Conservation (phyloP, 176 grass and related monocot species). For the Stipa capillata region DNA sequence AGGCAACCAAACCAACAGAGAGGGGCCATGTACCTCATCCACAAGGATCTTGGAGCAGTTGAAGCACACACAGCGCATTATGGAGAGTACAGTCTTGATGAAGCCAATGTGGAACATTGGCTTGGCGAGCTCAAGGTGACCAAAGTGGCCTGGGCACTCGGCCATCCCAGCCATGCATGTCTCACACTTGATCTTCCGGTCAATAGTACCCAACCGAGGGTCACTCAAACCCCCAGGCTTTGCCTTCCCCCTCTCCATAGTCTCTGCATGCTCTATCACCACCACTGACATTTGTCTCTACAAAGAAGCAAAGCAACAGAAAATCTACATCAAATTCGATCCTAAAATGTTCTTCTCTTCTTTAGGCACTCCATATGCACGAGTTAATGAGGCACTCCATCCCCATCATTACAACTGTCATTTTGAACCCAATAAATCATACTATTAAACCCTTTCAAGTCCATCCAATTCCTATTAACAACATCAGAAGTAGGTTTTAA, state of each 20-base stretch:
- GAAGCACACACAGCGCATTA: slow-evolving; percentile 94
- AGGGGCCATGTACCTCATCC: slow-evolving; percentile 49
- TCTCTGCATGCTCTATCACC: slow-evolving; percentile 83
- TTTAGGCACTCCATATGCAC: background rate
- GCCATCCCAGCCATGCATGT: slow-evolving; percentile 99
- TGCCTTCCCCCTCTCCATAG: slow-evolving; percentile 93
- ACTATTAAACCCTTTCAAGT: background rate
- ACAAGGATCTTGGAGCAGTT: slow-evolving; percentile 94
- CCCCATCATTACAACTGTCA: background rate
- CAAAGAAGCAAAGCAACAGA: slow-evolving; percentile 11
- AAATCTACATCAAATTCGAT: background rate
- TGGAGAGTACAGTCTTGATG: slow-evolving; percentile 72
- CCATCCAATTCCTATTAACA: background rate
- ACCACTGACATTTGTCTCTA: slow-evolving; percentile 99
- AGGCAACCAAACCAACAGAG: background rate
- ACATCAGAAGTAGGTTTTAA: background rate
- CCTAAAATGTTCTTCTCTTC: background rate
- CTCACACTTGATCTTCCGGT: slow-evolving; percentile 91
- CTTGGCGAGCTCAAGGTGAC: slow-evolving; percentile 88
- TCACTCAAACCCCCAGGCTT: slow-evolving; percentile 90
- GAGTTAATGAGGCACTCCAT: background rate
- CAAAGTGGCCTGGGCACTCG: slow-evolving; percentile 89
- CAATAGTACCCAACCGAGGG: slow-evolving; percentile 83
- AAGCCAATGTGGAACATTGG: slow-evolving; percentile 95
- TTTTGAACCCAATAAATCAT: background rate